Evolutionary conservation across 768 basidiomycete species (phyloP).

Genomic region (Suillus tomentosus): DNA sequence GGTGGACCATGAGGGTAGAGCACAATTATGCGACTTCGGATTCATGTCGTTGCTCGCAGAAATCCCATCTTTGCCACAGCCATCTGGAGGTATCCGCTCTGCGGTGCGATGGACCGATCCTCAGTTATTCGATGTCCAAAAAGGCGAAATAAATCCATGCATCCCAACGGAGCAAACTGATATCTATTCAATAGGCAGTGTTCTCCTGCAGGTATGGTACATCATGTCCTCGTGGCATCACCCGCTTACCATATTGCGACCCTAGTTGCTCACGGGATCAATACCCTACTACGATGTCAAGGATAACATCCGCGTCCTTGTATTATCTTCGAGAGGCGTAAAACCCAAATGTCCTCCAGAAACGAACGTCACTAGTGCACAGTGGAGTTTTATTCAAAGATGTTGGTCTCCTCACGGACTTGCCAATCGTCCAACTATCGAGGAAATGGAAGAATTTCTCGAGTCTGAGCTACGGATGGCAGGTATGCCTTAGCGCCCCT

Average conservation of each 20-base stretch:
- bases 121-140: constrained; percentile 3
- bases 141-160: neutral
- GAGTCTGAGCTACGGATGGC: constrained; percentile 1
- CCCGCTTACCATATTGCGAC: neutral
- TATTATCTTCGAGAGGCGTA: neutral
- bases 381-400: constrained; percentile 12
- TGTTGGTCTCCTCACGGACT: constrained; percentile 10
- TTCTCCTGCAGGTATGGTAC: constrained; percentile 13
- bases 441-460: constrained; percentile 8
- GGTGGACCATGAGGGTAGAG: neutral
- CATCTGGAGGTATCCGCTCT: neutral
- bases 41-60: constrained; percentile 8
- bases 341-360: constrained; percentile 1
- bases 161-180: constrained; percentile 5
- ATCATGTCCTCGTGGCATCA: neutral
- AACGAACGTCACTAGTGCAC: constrained; percentile 1
- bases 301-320: neutral
- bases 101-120: constrained; percentile 13
- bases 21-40: constrained; percentile 6
- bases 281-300: constrained; percentile 12
- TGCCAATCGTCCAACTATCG: constrained; percentile 5
- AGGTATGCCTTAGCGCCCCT: neutral
- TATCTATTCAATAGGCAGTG: constrained; percentile 11
- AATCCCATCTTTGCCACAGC: neutral
- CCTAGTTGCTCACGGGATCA: constrained; percentile 10